Percentiles rank a stretch among this genome's conserved stretches.
Evolutionary conservation across 2,329 filamentous ascomycete genomes (phyloP).

Genomic region (Colletotrichum sp.): DNA sequence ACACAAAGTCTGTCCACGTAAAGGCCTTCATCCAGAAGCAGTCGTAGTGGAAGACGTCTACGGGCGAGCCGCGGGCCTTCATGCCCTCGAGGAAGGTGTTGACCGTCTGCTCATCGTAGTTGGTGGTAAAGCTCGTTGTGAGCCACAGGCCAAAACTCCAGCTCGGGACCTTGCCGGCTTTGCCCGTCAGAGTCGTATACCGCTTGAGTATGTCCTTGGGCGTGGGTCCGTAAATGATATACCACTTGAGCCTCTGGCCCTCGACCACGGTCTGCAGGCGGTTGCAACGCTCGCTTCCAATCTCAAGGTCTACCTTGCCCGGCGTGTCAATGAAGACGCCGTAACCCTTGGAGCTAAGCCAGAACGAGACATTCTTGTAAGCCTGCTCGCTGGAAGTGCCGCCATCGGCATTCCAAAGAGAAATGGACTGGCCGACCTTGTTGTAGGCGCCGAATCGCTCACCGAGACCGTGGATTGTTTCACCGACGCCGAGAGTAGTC

Average conservation of each 20-base stretch:
- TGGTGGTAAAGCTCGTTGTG: conserved; percentile 77
- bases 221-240: conserved; percentile 72
- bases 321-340: conserved; percentile 78
- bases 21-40: conserved; percentile 81
- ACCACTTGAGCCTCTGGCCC: conserved; percentile 75
- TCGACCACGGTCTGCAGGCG: conserved; percentile 73
- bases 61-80: conserved; percentile 65
- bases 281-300: conserved; percentile 76
- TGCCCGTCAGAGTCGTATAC: conserved; percentile 72
- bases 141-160: conserved; percentile 83
- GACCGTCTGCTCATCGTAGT: conserved; percentile 74
- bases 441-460: conserved; percentile 80
- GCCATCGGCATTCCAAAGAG: conserved; percentile 68
- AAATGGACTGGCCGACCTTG: conserved; percentile 74
- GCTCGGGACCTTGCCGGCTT: conserved; percentile 66
- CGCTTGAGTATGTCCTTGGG: conserved; percentile 74
- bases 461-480: conserved; percentile 76
- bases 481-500: conserved; percentile 60
- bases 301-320: conserved; percentile 72
- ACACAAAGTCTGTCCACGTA: conserved; percentile 77
- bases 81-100: conserved; percentile 73
- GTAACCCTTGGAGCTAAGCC: conserved; percentile 75
- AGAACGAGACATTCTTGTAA: conserved; percentile 76
- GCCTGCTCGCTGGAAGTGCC: conserved; percentile 74
- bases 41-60: conserved; percentile 79